Conservation (phyloP, 1,284 basidiomycete genomes). For the Ustilago trichophora region DNA sequence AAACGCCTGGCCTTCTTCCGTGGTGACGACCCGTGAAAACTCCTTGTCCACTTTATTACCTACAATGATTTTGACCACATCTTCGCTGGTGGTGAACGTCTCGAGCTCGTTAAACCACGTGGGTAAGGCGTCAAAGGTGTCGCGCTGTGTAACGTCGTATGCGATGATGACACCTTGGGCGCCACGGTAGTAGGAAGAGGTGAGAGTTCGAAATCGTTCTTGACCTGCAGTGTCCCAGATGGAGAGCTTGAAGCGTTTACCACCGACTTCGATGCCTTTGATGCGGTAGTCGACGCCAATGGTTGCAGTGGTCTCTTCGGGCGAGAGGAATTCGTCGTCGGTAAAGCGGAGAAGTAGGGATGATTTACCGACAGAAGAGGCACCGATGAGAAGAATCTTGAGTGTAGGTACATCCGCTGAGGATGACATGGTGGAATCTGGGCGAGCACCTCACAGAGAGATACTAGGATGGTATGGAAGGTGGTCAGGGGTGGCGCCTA, state of each 20-base stretch:
- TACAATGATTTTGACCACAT: slow-evolving; percentile 93
- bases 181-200: slow-evolving; percentile 88
- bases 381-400: slow-evolving; percentile 73
- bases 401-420: slow-evolving; percentile 63
- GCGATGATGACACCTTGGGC: slow-evolving; percentile 94
- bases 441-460: too few species aligned
- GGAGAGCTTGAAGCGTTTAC: slow-evolving; percentile 70
- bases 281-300: slow-evolving; percentile 75
- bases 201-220: slow-evolving; percentile 77
- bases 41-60: slow-evolving; percentile 93
- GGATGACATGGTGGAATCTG: slow-evolving; percentile 26
- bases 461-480: background rate
- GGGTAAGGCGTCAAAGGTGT: slow-evolving; percentile 89
- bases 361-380: slow-evolving; percentile 86
- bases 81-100: slow-evolving; percentile 77
- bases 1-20: slow-evolving; percentile 80
- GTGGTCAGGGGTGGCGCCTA: background rate
- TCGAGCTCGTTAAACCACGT: slow-evolving; percentile 94
- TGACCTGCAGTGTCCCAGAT: slow-evolving; percentile 70
- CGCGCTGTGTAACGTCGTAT: slow-evolving; percentile 90
- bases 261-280: slow-evolving; percentile 69
- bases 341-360: slow-evolving; percentile 91
- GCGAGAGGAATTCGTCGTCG: slow-evolving; percentile 92
- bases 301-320: slow-evolving; percentile 93
- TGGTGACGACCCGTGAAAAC: slow-evolving; percentile 84